Base-by-base conservation (phyloP, 345 rosid species). In the Conringia planisiliqua region DNA sequence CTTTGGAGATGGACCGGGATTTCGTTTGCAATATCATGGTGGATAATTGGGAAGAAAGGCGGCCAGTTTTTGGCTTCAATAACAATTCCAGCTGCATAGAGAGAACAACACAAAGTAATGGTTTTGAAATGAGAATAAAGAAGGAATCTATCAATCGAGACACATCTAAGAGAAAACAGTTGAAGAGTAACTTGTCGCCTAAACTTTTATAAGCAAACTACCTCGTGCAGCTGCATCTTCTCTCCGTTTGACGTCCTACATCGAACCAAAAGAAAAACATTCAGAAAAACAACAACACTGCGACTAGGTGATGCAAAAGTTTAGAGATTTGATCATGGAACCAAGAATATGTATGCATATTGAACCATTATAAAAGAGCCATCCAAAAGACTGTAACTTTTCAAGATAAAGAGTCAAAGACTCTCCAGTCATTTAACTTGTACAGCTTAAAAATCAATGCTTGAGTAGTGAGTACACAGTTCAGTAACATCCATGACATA, bases 161-260 rank as follows among this genome's bases (percentile, higher is more conserved):
- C 32, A 29, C 18, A 40, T 14, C 2, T 47, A 57, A 27, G 50
- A 44, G 13, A 36, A 14, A 55, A 33, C 38, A 73, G 40, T 26
- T 30, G n/a, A 60, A 40, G 42, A 29, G 55, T 6, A 20, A 2
- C 9, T 24, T 2, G 55, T 33, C 0, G 13, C 10, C 5, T 65
- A 10, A 38, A 46, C 1, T 57, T 16, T 58, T 11, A 36, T 13
- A 18, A 26, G 61, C 42, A 40, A 71, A 40, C 43, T 84, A 88
- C 99, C 98, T 86, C 90, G 83, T 65, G 98, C 91, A 33, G 92
- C 92, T 78, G 99, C 99, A 72, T 96, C 97, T 88, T 96, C 99
- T 83, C 36, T 89, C 71, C 93, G 81, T 64, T 81, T 89, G 72
- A 96, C 79, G 0, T 89, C 99, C 99, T 96, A 79, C 51, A 78